Conservation (phyloP, 2,329 filamentous ascomycete genomes). For the Celoporthe dispersa region DNA sequence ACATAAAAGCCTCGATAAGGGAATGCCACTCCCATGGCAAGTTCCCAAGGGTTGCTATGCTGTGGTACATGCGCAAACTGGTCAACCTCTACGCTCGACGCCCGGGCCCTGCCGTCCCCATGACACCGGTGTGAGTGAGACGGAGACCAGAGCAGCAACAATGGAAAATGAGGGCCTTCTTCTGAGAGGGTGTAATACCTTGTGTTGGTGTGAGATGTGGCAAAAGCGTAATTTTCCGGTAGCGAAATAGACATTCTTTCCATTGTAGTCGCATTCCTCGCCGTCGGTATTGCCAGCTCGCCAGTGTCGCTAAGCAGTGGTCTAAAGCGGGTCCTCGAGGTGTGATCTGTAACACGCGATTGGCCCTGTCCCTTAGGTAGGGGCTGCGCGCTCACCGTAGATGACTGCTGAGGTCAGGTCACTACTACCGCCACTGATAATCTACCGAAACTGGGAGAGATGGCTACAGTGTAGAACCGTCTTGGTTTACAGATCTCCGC, state of each 20-base stretch:
- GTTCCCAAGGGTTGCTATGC: neutral
- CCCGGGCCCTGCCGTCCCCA: too few species aligned
- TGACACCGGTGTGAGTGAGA: neutral
- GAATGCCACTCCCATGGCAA: neutral
- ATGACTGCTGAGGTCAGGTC: too few species aligned
- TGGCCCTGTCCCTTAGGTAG: neutral
- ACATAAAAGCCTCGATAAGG: too few species aligned
- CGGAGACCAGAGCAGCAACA: neutral
- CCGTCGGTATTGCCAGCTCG: neutral
- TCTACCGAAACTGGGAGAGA: too few species aligned
- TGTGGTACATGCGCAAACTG: neutral
- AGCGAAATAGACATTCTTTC: neutral
- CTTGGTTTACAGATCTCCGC: too few species aligned
- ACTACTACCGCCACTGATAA: neutral
- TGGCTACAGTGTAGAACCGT: too few species aligned
- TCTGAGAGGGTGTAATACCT: neutral
- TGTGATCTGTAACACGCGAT: neutral
- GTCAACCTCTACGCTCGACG: neutral
- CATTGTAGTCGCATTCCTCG: neutral
- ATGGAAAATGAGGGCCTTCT: neutral
- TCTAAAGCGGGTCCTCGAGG: neutral
- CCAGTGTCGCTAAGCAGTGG: neutral
- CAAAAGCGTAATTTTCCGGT: neutral
- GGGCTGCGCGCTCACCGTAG: too few species aligned
- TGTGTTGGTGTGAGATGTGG: neutral